Evolutionary conservation across 192 early-diverging fungal species (phyloP).

Genomic region (Coemansia aciculifera): DNA sequence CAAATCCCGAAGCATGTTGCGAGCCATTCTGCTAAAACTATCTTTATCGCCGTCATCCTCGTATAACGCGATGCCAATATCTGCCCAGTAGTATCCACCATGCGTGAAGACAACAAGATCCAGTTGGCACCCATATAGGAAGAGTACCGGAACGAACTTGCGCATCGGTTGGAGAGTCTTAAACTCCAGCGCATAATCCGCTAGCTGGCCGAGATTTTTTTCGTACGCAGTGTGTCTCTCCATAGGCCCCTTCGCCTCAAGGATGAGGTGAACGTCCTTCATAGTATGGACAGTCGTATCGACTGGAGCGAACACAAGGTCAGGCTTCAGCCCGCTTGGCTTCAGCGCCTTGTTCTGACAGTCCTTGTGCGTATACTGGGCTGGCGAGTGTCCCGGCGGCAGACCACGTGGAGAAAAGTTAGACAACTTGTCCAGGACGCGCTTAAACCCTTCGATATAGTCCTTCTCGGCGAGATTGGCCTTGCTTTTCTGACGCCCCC

Average conservation of each 20-base stretch:
- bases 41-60: not conserved
- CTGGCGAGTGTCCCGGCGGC: not conserved
- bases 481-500: not conserved
- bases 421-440: not conserved
- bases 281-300: not conserved
- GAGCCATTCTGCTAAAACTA: not conserved
- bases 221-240: not conserved
- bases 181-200: slow-evolving; percentile 15
- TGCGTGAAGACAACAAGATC: slow-evolving; percentile 23
- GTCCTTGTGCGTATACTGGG: not conserved
- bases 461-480: not conserved
- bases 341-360: not conserved
- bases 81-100: not conserved
- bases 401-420: not conserved
- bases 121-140: slow-evolving; percentile 14
- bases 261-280: not conserved
- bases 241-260: not conserved
- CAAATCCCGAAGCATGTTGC: not conserved
- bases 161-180: slow-evolving; percentile 22
- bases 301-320: not conserved
- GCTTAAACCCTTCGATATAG: not conserved
- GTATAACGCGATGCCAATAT: slow-evolving; percentile 10
- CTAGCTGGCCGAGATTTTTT: slow-evolving; percentile 28
- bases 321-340: not conserved
- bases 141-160: slow-evolving; percentile 18